Conservation (phyloP, 1,284 basidiomycete genomes). For the Ceratobasidium sp. region DNA sequence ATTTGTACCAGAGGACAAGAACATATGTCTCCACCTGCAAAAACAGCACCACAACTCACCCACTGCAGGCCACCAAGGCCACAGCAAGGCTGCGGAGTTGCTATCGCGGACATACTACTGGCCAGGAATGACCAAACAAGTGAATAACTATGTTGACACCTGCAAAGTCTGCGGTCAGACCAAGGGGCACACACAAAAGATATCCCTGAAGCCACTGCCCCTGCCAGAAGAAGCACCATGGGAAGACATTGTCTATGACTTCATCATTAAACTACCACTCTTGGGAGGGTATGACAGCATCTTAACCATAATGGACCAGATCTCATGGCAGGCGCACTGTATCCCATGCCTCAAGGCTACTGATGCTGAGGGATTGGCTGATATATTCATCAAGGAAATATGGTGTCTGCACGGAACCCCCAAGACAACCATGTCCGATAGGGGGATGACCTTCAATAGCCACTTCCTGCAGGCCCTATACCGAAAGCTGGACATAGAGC, state of each 20-base stretch:
- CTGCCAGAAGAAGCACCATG: conserved; percentile 56
- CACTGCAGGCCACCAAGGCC: conserved; percentile 46
- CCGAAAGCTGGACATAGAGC: conserved; percentile 54
- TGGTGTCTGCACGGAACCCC: conserved; percentile 49
- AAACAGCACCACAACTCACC: conserved; percentile 40
- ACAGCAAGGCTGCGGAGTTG: conserved; percentile 35
- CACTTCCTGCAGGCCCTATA: conserved; percentile 52
- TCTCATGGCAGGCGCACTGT: conserved; percentile 59
- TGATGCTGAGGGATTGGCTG: conserved; percentile 40
- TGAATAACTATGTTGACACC: conserved; percentile 55
- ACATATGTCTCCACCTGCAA: background rate
- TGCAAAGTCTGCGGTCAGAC: conserved; percentile 57
- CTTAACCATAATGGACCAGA: conserved; percentile 59
- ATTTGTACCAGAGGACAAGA: no score
- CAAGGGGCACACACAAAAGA: conserved; percentile 59
- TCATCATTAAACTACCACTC: conserved; percentile 59
- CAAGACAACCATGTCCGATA: conserved; percentile 54
- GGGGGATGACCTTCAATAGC: conserved; percentile 53
- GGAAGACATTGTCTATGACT: conserved; percentile 61
- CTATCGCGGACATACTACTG: conserved; percentile 45
- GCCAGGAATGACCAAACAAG: conserved; percentile 30
- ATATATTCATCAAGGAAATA: conserved; percentile 49
- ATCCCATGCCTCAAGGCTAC: conserved; percentile 53
- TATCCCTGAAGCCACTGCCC: conserved; percentile 56
- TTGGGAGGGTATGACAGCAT: conserved; percentile 58